Percentiles rank a stretch among this genome's conserved stretches.
Evolutionary conservation across 2,329 filamentous ascomycete species (phyloP).

Genomic region (Penicillium sp.): DNA sequence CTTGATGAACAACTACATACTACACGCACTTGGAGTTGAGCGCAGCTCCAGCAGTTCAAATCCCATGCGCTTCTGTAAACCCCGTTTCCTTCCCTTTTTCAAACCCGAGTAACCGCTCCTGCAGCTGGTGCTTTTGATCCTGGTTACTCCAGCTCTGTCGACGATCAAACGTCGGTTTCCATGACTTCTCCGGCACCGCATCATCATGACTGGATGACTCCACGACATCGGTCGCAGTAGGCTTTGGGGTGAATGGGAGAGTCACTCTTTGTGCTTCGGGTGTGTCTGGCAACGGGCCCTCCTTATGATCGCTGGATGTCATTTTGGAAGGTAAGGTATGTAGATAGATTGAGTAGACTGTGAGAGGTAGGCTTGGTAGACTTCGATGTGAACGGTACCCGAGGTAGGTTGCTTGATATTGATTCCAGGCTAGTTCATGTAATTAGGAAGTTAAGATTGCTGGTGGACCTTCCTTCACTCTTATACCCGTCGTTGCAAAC

Average conservation of each 20-base stretch:
- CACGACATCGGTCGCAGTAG: not conserved
- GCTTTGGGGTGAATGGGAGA: not conserved
- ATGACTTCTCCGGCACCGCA: conserved; percentile 18
- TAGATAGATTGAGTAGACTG: not conserved
- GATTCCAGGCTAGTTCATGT: not conserved
- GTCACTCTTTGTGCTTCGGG: conserved; percentile 7
- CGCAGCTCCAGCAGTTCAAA: not conserved
- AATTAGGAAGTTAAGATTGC: not conserved
- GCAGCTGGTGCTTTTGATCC: conserved; percentile 62
- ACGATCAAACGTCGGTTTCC: conserved; percentile 33
- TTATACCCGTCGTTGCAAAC: conserved; percentile 4
- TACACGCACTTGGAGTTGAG: not conserved
- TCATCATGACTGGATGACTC: not conserved
- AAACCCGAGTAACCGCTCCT: conserved; percentile 40
- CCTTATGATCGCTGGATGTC: not conserved
- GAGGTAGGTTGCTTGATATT: not conserved
- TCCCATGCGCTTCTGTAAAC: conserved; percentile 58
- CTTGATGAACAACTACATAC: not conserved
- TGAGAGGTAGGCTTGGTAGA: not conserved
- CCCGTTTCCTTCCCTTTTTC: conserved; percentile 54
- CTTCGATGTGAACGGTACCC: too few species aligned
- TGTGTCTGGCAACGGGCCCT: conserved; percentile 8
- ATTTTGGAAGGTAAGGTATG: not conserved
- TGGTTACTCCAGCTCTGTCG: conserved; percentile 40
- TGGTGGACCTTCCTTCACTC: not conserved